Evolutionary conservation across 106 monocot genomes (phyloP), one percentile per base, ranked within the genome.

Genomic region (Dendrobium nobile): DNA sequence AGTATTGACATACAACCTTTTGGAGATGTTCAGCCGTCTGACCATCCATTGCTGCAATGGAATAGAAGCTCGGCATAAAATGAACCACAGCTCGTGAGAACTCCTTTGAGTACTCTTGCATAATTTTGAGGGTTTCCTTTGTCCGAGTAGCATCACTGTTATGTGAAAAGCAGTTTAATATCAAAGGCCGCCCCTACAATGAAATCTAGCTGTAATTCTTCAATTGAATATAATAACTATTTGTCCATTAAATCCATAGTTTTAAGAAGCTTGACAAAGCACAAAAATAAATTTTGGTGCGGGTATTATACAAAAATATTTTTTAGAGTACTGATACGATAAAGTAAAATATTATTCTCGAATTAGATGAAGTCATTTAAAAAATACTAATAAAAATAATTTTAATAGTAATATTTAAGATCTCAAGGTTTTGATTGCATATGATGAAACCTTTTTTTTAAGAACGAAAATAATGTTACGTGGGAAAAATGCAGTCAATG

Each of bases 1-100:
- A 88, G 77, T 89, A 89, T 79, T 91, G 84, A 81, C 95, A 95
- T 70, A 99, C 84, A 59, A 86, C 91, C 80, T 88, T 92, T 78
- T 91, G 92, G 43, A 99, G 88, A 80, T 99, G 98, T 41, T 91
- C 94, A 22, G 98, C 95, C 47, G 98, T 99, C 82, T 95, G 95
- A 13, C 98, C 98, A 80, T 99, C 98, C 95, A 99, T 95, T 44
- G 98, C 95, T 67, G 98, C 95, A 67, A 99, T 81, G 10, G 98
- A 95, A 75, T 99, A 99, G 87, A 99, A 99, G 77, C 98, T 95
- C 72, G 98, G 95, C 47, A 99, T 80, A 78, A 91, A 99, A 74
- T 86, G 84, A n/a, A 95, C 92, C 81, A 87, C 80, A 4, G 95
- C 98, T 86, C 88, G 83, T 45, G 83, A 88, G 81, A 99, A 87